Conservation (phyloP, 305 asterid genomes). For the Fraxinus sp. region DNA sequence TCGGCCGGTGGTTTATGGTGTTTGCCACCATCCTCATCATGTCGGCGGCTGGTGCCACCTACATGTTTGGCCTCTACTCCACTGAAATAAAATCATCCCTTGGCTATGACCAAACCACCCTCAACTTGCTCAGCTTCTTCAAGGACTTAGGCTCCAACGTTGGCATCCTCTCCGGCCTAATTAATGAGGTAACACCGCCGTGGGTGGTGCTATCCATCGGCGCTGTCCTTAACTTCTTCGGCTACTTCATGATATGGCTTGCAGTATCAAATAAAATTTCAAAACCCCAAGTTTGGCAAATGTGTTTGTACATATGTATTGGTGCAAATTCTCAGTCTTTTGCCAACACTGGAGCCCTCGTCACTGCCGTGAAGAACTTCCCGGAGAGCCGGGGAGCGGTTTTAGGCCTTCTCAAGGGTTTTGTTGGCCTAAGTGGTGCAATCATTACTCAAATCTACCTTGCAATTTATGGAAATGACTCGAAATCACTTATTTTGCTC, state of each 20-base stretch:
- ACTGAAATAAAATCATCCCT: slow-evolving; percentile 39
- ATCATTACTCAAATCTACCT: slow-evolving; percentile 59
- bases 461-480: slow-evolving; percentile 49
- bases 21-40: slow-evolving; percentile 65
- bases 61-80: slow-evolving; percentile 74
- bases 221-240: slow-evolving; percentile 64
- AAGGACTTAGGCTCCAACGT: slow-evolving; percentile 74
- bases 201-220: slow-evolving; percentile 80
- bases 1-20: slow-evolving; percentile 79
- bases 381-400: slow-evolving; percentile 80
- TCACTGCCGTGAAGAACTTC: slow-evolving; percentile 74
- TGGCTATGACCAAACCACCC: slow-evolving; percentile 78
- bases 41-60: slow-evolving; percentile 80
- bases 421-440: slow-evolving; percentile 78
- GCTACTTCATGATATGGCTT: slow-evolving; percentile 85
- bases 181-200: slow-evolving; percentile 83
- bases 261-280: slow-evolving; percentile 59
- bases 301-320: slow-evolving; percentile 72
- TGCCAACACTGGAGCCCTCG: slow-evolving; percentile 84
- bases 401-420: slow-evolving; percentile 72
- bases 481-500: slow-evolving; percentile 48
- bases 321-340: slow-evolving; percentile 84
- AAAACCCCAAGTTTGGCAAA: slow-evolving; percentile 62
- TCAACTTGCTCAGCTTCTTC: slow-evolving; percentile 73
- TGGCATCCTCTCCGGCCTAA: slow-evolving; percentile 62